Evolutionary conservation across 306 rosid species (phyloP).

Genomic region (Phaseolus lunatus): DNA sequence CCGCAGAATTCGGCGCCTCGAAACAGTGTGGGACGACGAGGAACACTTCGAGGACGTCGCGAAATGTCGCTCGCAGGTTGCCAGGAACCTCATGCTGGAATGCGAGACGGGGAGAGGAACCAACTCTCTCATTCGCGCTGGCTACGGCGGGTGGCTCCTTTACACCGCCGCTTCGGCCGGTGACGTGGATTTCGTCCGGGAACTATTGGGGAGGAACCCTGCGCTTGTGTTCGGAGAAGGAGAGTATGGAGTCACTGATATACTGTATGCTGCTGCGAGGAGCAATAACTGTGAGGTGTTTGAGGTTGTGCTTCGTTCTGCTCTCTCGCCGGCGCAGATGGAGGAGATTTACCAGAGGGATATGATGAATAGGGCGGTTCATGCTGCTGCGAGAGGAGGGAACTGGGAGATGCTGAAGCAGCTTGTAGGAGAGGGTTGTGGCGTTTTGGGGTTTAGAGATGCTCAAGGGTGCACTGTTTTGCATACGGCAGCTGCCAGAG

Average conservation of each 20-base stretch:
- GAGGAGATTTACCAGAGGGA: slow-evolving; percentile 64
- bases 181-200: slow-evolving; percentile 67
- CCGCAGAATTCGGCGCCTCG: slow-evolving; percentile 90
- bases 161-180: slow-evolving; percentile 97
- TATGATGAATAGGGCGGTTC: slow-evolving; percentile 79
- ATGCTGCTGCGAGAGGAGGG: slow-evolving; percentile 92
- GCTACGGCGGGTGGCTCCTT: slow-evolving; percentile 96
- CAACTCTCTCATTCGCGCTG: slow-evolving; percentile 83
- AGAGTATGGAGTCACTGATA: slow-evolving; percentile 88
- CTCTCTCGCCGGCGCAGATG: slow-evolving; percentile 51
- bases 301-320: slow-evolving; percentile 60
- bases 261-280: slow-evolving; percentile 84
- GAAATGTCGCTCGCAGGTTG: slow-evolving; percentile 70
- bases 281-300: slow-evolving; percentile 73
- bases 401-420: slow-evolving; percentile 72
- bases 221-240: slow-evolving; percentile 87
- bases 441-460: slow-evolving; percentile 63
- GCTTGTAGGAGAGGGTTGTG: slow-evolving; percentile 55
- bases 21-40: slow-evolving; percentile 89
- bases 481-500: slow-evolving; percentile 86
- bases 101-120: slow-evolving; percentile 56
- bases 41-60: slow-evolving; percentile 71
- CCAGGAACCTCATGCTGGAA: slow-evolving; percentile 65
- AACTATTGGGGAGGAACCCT: slow-evolving; percentile 65
- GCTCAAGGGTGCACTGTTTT: slow-evolving; percentile 70